These are phyloP conservation scores for Remersonia thermophila DNA, from an alignment of 2,329 filamentous ascomycete genomes.

Conservation along the genomic window DNA sequence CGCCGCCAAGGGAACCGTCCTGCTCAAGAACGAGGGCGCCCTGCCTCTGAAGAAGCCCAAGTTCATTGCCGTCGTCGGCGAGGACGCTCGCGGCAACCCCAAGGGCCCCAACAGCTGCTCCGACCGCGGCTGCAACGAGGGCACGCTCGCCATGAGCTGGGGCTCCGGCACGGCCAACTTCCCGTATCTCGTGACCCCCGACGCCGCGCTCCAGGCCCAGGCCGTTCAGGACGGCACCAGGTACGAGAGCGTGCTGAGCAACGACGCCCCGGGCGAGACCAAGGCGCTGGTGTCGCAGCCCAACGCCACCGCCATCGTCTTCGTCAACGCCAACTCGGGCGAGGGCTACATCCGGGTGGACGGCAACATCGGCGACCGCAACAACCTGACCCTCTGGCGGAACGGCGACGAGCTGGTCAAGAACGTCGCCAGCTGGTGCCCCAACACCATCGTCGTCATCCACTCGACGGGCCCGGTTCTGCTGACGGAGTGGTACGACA, in stretches of 20 bases:
- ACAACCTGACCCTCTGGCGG: constrained; percentile 84
- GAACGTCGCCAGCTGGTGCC: constrained; percentile 63
- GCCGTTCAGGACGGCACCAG: constrained; percentile 45
- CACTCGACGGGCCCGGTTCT: constrained; percentile 75
- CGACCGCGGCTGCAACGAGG: constrained; percentile 50
- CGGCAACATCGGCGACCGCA: constrained; percentile 75
- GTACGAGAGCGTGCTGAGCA: constrained; percentile 56
- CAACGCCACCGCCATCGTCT: constrained; percentile 67
- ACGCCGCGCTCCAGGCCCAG: constrained; percentile 53
- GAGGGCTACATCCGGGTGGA: constrained; percentile 80
- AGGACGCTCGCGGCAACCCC: constrained; percentile 66
- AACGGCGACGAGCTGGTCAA: constrained; percentile 69
- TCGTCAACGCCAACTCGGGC: constrained; percentile 76
- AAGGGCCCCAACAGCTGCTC: constrained; percentile 67
- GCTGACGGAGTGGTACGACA: constrained; percentile 60
- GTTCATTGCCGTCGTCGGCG: constrained; percentile 66
- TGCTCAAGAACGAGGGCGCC: constrained; percentile 72
- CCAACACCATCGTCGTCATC: constrained; percentile 86
- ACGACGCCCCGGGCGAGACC: constrained; percentile 50
- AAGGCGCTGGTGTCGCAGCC: constrained; percentile 47
- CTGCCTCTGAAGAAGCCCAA: constrained; percentile 71
- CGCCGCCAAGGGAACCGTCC: constrained; percentile 68
- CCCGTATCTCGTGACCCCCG: constrained; percentile 64
- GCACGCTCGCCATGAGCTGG: constrained; percentile 65
- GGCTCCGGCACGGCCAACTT: constrained; percentile 63